Evolutionary conservation across 2,329 filamentous ascomycete genomes (phyloP), one percentile per base, ranked within the genome.

Genomic region (Furcasterigmium furcatum): DNA sequence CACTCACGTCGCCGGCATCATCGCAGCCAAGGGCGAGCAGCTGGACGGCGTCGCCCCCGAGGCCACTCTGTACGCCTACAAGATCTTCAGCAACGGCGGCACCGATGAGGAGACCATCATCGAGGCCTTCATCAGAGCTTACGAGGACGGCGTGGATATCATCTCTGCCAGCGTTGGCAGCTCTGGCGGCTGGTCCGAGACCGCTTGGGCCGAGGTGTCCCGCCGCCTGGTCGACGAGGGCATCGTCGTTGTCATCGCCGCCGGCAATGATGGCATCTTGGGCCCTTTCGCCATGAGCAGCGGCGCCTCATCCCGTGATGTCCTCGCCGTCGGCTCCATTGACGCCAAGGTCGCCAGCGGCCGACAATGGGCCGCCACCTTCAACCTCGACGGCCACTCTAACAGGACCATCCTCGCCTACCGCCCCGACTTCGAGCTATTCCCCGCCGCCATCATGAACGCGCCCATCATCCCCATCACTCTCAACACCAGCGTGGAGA

Each of bases 1-100:
- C 22, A 81, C 77, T 1, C 79, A 82, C 59, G 77, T 82, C 18
- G 71, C 79, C 2, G 82, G 38, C 24, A 35, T 48, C 46, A 32
- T 46, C 19, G 38, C 44, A 4, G 44, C 30, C 39, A 38, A 42
- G 19, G 59, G 59, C 52, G 60, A 66, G 56, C 49, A 44, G 12
- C 65, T 70, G 47, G 61, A 59, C 18, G 48, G 48, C 9, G 46
- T 51, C 7, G 48, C 48, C 5, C 48, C 48, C 12, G 44, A 46
- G 9, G 48, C 48, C 21, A 46, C 43, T 13, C 39, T 51, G 3
- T 49, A 44, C 41, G 45, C 48, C 1, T 51, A 51, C 44, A 49
- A 51, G 20, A 44, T 49, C 22, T 51, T 51, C 10, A 46, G 48
- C 6, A 40, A 25, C 16, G 43, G 42, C 13, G 41, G 46, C 19